These are phyloP conservation scores for Tetracentron sinense DNA, from an alignment of 164 flowering plant species.

Conservation along the genomic window DNA sequence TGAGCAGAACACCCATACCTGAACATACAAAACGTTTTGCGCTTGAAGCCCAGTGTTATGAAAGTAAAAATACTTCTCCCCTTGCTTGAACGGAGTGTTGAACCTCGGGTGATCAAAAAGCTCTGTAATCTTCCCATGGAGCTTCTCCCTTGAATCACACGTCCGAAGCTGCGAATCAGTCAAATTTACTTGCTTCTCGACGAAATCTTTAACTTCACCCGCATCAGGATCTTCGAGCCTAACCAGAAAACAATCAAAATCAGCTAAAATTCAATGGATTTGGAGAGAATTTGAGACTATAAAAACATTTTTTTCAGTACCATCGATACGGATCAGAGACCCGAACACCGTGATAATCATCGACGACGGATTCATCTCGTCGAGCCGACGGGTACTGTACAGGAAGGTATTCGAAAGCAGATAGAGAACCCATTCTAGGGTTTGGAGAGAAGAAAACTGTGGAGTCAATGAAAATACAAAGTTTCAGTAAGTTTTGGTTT, in stretches of 20 bases:
- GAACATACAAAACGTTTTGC: constrained; percentile 81
- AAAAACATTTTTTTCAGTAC: constrained; percentile 24
- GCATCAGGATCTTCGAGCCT: constrained; percentile 98
- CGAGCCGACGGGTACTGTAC: constrained; percentile 59
- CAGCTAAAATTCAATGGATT: not conserved
- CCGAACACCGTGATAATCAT: constrained; percentile 67
- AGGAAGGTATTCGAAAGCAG: constrained; percentile 16
- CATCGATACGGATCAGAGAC: constrained; percentile 85
- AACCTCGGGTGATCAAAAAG: constrained; percentile 77
- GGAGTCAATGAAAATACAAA: not conserved
- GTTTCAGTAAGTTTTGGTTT: not conserved
- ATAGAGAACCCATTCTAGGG: constrained; percentile 44
- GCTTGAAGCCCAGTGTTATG: constrained; percentile 95
- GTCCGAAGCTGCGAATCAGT: constrained; percentile 54
- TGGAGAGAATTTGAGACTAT: not conserved
- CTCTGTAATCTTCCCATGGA: constrained; percentile 54
- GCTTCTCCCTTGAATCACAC: constrained; percentile 76
- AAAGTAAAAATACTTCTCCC: constrained; percentile 82
- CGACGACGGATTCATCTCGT: constrained; percentile 72
- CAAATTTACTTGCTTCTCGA: constrained; percentile 66
- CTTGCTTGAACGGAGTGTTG: constrained; percentile 62
- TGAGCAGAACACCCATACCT: constrained; percentile 36
- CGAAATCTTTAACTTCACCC: constrained; percentile 82
- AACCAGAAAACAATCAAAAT: not conserved
- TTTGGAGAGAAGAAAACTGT: not conserved